These are phyloP conservation scores for Chenopodium suecicum DNA, from an alignment of 148 eudicot species.

Conservation along the genomic window DNA sequence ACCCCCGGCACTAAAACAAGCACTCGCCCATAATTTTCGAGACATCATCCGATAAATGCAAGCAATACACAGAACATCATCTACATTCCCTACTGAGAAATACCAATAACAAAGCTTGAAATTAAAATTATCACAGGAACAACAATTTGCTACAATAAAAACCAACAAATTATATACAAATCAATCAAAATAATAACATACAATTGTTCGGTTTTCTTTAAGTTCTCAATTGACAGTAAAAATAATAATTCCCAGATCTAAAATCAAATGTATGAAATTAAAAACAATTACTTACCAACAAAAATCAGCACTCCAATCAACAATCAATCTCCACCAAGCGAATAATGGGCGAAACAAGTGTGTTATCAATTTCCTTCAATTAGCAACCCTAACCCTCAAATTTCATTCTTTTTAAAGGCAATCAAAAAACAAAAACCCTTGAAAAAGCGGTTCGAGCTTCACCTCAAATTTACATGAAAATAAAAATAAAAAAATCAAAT, in stretches of 20 bases:
- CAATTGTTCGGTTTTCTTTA: background rate
- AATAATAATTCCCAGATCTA: background rate
- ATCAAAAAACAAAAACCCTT: background rate
- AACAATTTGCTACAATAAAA: background rate
- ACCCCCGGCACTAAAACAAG: background rate
- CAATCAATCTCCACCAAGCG: background rate
- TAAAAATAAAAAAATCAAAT: background rate
- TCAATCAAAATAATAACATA: background rate
- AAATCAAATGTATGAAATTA: background rate
- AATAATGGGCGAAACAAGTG: background rate
- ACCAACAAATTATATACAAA: background rate
- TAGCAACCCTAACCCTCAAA: background rate
- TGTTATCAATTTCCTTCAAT: background rate
- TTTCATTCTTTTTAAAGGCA: background rate
- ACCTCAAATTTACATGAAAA: background rate
- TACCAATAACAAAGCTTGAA: background rate
- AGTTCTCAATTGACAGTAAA: background rate
- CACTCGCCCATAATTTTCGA: background rate
- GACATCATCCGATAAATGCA: background rate
- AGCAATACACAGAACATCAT: background rate
- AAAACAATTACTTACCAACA: background rate
- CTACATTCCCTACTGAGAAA: background rate
- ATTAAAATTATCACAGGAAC: background rate
- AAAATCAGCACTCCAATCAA: slow-evolving; percentile 3
- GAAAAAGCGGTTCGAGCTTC: background rate